Base-by-base conservation (phyloP, 2,329 filamentous ascomycete species). In the Colletotrichum magnum region DNA sequence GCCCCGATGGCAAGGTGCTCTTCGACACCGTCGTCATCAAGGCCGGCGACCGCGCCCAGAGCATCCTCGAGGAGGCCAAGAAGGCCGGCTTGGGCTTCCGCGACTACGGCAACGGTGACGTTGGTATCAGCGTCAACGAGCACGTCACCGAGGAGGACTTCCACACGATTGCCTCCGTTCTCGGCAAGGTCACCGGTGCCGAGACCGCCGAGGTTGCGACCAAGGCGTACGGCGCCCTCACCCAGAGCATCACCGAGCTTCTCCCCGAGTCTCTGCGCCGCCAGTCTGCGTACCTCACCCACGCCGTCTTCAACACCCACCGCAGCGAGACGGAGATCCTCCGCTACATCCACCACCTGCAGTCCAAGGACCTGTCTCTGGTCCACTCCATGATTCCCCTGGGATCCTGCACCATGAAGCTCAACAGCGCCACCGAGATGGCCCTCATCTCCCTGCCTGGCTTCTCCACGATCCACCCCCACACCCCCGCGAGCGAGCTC, bases 381-480 rank as follows among this genome's bases (percentile, higher is more conserved):
- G 93, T 95, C 2, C 95, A 98, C 83, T 98, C 95, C 16, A 98
- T 98, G 95, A 98, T 98, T 70, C 94, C 95, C 2, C 88, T 98
- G 1, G 95, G 95, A 21, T 98, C 95, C 1, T 98, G 95, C 85
- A 98, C 95, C 15, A 98, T 98, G 95, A 98, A 98, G 86, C 90
- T 98, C 61, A 98, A 98, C 79, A 93, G 93, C 50, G 96, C 95
- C 3, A 93, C 93, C 0, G 94, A 98, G 83, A 98, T 98, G 95
- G 88, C 93, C 16, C 92, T 95, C 7, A 87, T 98, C 64, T 93
- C 93, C 1, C 92, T 90, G 82, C 89, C 91, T 1, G 89, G 91
- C 58, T 94, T 95, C 76, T 88, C 93, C 50, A 89, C 92, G 70
- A 86, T 97, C 41, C 95, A 98, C 81, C 95, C 95, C 0, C 94